Base-by-base conservation (phyloP, 352 stramenopile genomes). In the Aphanomyces astaci region DNA sequence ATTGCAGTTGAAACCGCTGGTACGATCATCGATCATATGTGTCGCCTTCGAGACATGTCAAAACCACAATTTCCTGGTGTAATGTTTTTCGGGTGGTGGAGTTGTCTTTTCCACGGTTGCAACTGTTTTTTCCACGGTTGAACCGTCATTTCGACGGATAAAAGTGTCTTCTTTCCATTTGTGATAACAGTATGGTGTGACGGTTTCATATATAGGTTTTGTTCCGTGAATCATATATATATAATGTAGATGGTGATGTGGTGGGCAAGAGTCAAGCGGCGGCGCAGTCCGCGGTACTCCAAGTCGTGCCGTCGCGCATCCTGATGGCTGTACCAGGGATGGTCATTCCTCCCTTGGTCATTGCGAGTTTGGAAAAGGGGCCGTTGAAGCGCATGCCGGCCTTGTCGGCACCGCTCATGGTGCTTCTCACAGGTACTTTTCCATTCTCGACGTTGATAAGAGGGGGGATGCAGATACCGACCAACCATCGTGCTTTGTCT, bases 261-360 rank as follows among this genome's bases (percentile, higher is more conserved):
- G 57, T 90, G 27, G 85, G 85, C 63, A 80, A 84, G 72, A 90
- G 81, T 73, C 84, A 84, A 65, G 71, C 66, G 19, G 89, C 89
- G 0, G 89, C 86, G 5, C 75, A 88, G 48, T 81, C 87, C 56
- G 89, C 84, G 27, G 80, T 96, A 39, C 69, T 77, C 22, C 87
- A 96, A 71, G 89, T 94, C 27, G 88, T 92, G 67, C 81, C 85
- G 19, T 94, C 88, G 48, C 80, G 89, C 32, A 76, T 97, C 62
- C 76, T 93, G 28, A 94, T 96, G 83, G 88, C 89, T 19, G 80
- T 82, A 17, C 89, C 89, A 4, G 86, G 80, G 36, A 95, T 95
- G 85, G 74, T 94, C 49, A 79, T 96, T 66, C 87, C 87, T 27
- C 83, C 87, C 39, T 51, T 96, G n/a, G 77, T 94, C 55, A 96